These are phyloP conservation scores for Melampsora americana DNA, from an alignment of 1,284 basidiomycete species.

Conservation along the genomic window DNA sequence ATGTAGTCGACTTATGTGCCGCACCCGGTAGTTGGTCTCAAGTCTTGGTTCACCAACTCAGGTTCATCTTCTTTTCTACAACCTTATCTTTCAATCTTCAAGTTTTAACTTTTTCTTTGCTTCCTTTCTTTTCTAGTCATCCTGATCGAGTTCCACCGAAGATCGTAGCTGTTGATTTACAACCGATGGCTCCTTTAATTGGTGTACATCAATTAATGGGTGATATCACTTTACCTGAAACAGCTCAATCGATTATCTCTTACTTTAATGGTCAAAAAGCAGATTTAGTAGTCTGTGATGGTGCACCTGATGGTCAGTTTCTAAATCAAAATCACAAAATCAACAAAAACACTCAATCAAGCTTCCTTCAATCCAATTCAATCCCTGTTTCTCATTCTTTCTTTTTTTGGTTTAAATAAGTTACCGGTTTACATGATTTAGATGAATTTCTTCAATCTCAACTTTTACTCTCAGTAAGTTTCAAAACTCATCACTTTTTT, in stretches of 20 bases:
- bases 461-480: constrained; percentile 58
- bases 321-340: no score
- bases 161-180: constrained; percentile 61
- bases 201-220: constrained; percentile 60
- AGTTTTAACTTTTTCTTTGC: background rate
- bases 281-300: constrained; percentile 62
- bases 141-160: constrained; percentile 46
- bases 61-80: constrained; percentile 49
- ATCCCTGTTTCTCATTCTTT: no score
- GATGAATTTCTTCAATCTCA: constrained; percentile 63
- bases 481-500: background rate
- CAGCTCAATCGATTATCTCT: constrained; percentile 58
- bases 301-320: constrained; percentile 60
- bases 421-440: constrained; percentile 62
- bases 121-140: background rate
- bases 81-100: constrained; percentile 54
- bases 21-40: constrained; percentile 59
- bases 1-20: constrained; percentile 62
- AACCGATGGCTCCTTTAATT: constrained; percentile 61
- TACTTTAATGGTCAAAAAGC: constrained; percentile 59
- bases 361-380: no score
- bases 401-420: constrained; percentile 49
- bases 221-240: constrained; percentile 61
- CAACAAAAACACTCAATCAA: no score
- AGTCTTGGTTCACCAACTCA: constrained; percentile 53